Evolutionary conservation across 305 asterid species (phyloP), one percentile per base, ranked within the genome.

Genomic region (Coffea humblotiana): DNA sequence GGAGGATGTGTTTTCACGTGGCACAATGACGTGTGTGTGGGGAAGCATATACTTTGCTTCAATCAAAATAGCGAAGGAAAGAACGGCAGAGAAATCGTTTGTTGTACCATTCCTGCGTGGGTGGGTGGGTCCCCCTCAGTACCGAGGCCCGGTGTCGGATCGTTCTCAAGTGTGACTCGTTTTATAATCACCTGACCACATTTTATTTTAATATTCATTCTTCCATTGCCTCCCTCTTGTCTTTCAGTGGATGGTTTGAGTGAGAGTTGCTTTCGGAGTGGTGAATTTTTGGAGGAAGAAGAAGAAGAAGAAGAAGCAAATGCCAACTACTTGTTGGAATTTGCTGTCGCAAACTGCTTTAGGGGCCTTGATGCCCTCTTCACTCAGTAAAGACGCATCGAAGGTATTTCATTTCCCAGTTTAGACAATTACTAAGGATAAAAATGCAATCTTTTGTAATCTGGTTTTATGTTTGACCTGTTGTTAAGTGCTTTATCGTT

Each of bases 21-120:
- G 71, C 82, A 71, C 10, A 8, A 18, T 18, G 82, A 64, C n/a
- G 9, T 75, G 52, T 11, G 47, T 32, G 25, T 45, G 61, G 27
- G 32, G 25, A 60, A 45, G 56, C n/a, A 73, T 73, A 76, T 79
- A 60, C 82, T 48, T 79, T 79, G 48, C 82, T 79, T 79, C 35
- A 16, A 56, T 37, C 45, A 64, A 51, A 37, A 49, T 79, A 47
- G 68, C 35, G 5, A 13, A 75, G 70, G 48, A 75, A 73, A 73
- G 78, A 73, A 73, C 49, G 37, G 78, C 54, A 37, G 56, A 37
- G 43, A 58, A 6, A 40, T 2, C 27, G 21, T 0, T 0, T 58
- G 64, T 32, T 45, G 0, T 23, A 19, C 25, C 37, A 25, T 16
- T 63, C 14, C 0, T 0, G n/a, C n/a, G n/a, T n/a, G 32, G 13